These are phyloP conservation scores for Aphanomyces astaci DNA, from an alignment of 352 stramenopile species.

Conservation along the genomic window DNA sequence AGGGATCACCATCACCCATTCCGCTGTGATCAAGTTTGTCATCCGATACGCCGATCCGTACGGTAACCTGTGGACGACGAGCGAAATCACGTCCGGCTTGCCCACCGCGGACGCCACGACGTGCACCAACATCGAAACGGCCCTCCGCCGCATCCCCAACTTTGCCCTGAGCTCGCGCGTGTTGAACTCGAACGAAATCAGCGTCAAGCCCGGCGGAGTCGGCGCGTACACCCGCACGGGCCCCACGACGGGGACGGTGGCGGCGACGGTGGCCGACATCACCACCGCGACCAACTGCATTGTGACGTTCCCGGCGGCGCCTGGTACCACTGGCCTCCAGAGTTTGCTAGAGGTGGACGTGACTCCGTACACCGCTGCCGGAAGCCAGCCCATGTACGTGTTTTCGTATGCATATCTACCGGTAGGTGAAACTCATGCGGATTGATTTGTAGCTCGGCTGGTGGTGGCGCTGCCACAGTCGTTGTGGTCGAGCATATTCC, in stretches of 20 bases:
- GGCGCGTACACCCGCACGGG: slow-evolving; percentile 28
- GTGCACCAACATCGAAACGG: slow-evolving; percentile 35
- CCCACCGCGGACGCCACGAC: neutral
- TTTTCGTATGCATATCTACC: neutral
- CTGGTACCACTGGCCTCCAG: slow-evolving; percentile 50
- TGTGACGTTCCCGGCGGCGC: slow-evolving; percentile 41
- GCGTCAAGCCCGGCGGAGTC: slow-evolving; percentile 21
- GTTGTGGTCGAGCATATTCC: neutral
- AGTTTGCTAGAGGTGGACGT: slow-evolving; percentile 47
- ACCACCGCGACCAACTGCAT: slow-evolving; percentile 28
- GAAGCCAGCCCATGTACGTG: slow-evolving; percentile 35
- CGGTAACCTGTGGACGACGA: slow-evolving; percentile 52
- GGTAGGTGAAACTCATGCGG: too few relatives aligned
- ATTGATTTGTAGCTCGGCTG: slow-evolving; percentile 8
- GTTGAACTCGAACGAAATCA: slow-evolving; percentile 22
- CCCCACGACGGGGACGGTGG: slow-evolving; percentile 7
- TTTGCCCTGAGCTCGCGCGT: slow-evolving; percentile 48
- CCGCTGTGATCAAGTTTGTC: neutral
- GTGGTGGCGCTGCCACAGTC: neutral
- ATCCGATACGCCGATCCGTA: slow-evolving; percentile 72
- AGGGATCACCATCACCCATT: slow-evolving; percentile 23
- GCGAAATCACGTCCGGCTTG: slow-evolving; percentile 30
- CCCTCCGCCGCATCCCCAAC: slow-evolving; percentile 45
- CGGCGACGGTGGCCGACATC: neutral
- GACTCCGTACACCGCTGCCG: slow-evolving; percentile 23